These are phyloP conservation scores for Balamuthia mandrillaris DNA, from an alignment of 208 protist genomes.

Conservation along the genomic window DNA sequence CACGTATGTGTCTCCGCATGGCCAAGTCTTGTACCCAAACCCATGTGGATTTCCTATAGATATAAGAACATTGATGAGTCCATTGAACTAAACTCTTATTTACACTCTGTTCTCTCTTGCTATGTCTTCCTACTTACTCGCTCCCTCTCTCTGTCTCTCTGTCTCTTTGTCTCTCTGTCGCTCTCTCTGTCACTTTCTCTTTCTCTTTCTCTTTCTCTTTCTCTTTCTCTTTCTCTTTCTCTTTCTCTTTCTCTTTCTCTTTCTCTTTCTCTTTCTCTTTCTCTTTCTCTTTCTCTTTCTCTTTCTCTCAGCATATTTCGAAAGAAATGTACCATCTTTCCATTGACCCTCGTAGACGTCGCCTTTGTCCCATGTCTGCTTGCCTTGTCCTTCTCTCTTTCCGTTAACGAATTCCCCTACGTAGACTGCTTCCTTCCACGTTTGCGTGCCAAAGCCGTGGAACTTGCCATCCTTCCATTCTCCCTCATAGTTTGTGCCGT, in stretches of 20 bases:
- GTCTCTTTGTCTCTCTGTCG: background rate
- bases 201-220: background rate
- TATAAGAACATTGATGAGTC: no score
- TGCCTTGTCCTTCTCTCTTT: background rate
- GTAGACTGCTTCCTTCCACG: background rate
- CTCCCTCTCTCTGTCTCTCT: background rate
- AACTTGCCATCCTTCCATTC: background rate
- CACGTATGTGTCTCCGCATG: background rate
- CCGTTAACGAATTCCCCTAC: background rate
- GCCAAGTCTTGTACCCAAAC: no score
- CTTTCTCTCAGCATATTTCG: background rate
- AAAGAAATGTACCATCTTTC: background rate
- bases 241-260: background rate
- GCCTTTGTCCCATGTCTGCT: background rate
- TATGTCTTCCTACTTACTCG: no score
- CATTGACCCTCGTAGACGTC: background rate
- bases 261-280: background rate
- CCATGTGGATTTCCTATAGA: no score
- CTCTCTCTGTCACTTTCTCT: background rate
- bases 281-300: background rate
- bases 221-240: background rate
- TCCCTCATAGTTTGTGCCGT: conserved; percentile 42
- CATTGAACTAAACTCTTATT: no score
- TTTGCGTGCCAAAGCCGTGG: background rate
- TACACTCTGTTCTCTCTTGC: no score